Percentiles rank a stretch among this genome's conserved stretches.
These are phyloP conservation scores for Cladorrhinum sp. DNA, from an alignment of 2,329 filamentous ascomycete species.

Conservation along the genomic window DNA sequence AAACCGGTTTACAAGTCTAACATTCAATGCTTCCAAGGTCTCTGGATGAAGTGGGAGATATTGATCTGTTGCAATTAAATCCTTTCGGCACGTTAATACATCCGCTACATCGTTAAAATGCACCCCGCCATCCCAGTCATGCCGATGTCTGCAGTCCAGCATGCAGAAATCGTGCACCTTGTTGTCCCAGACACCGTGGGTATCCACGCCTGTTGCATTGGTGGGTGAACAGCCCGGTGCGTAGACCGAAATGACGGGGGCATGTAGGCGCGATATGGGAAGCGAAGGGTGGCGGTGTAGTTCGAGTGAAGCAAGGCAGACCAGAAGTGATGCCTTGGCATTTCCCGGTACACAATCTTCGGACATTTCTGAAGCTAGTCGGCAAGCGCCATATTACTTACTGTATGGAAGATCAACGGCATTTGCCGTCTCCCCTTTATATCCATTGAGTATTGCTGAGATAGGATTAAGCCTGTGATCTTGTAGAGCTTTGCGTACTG, in stretches of 20 bases:
- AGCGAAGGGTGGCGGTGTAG: slow-evolving; percentile 96
- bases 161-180: background rate
- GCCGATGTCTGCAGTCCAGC: background rate
- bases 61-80: too few species aligned
- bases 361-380: slow-evolving; percentile 98
- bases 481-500: slow-evolving; percentile 98
- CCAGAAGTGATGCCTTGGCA: slow-evolving; percentile 90
- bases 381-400: slow-evolving; percentile 93
- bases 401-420: slow-evolving; percentile 94
- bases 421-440: slow-evolving; percentile 86
- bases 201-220: background rate
- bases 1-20: too few species aligned
- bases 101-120: too few species aligned
- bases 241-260: slow-evolving; percentile 68
- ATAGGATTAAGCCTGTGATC: slow-evolving; percentile 95
- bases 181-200: slow-evolving; percentile 1
- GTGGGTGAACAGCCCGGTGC: slow-evolving; percentile 43
- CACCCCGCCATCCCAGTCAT: slow-evolving; percentile 2
- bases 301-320: slow-evolving; percentile 90
- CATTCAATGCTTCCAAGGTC: too few species aligned
- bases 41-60: too few species aligned
- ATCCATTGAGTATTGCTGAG: slow-evolving; percentile 94
- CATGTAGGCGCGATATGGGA: slow-evolving; percentile 94
- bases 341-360: slow-evolving; percentile 90
- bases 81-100: too few species aligned